Evolutionary conservation across 768 basidiomycete species (phyloP), one percentile per base, ranked within the genome.

Genomic region (Chalciporus sphaerocephalus): DNA sequence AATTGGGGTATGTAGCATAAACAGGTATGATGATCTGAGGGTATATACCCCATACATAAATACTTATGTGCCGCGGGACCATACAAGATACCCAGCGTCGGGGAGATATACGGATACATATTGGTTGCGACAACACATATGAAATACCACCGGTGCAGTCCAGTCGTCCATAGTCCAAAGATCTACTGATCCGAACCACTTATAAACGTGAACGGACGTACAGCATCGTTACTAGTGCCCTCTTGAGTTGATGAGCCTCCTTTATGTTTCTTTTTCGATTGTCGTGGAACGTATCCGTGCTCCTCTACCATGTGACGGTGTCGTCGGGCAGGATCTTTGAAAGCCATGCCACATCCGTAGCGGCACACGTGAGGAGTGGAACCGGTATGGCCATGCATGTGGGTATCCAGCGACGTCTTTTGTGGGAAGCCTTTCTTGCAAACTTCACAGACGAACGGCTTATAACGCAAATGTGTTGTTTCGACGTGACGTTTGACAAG

Each of bases 401-500:
- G 82, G 38, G 76, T 81, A 38, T 76, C 71, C 21, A 79, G 62
- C 41, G 78, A 76, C 9, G 79, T 79, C 67, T 80, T 78, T 69
- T 83, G 72, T 11, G 78, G 71, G 56, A 81, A 83, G 4, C 70
- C 69, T 54, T 78, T 76, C 40, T 63, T 64, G 55, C 82, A 83
- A 41, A 72, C 64, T 15, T 62, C 63, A 57, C 82, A 83, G 27
- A 70, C 55, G 50, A 72, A 80, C 4, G 73, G 75, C 56, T 78
- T 80, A 53, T 78, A 70, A 40, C 75, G 71, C 37, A 86, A 59
- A 57, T 85, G 84, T 12, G 75, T 78, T 8, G 77, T 76, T 60
- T 81, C 74, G 38, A 86, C 71, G 59, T 86, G 84, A 21, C 84
- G 73, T 60, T 83, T 84, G 47, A 85, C 79, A 34, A 83, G 70